phyloP scores from a whole-genome alignment of 345 rosid genomes.

The Streptanthus diversifolius region DNA sequence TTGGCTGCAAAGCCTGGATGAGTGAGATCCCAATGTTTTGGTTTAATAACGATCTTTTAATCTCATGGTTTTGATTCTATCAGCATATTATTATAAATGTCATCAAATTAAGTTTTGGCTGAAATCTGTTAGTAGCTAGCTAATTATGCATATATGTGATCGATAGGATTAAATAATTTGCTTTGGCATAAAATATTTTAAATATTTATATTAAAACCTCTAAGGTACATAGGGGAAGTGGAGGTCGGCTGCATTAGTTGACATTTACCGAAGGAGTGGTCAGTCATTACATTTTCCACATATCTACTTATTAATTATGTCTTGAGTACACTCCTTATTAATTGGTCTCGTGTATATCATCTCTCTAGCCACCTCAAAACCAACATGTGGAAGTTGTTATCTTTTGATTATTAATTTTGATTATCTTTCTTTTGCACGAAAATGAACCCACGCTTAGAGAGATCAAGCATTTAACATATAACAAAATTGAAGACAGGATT shows the following conservation, averaged over 20 bases:
- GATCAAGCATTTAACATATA: background rate
- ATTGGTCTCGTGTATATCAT: background rate
- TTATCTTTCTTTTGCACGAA: background rate
- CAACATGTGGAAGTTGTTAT: background rate
- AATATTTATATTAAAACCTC: background rate
- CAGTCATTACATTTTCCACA: slow-evolving; percentile 30
- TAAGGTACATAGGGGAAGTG: slow-evolving; percentile 24
- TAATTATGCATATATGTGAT: background rate
- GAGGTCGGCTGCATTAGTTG: slow-evolving; percentile 36
- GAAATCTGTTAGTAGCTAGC: background rate
- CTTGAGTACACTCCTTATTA: slow-evolving; percentile 10
- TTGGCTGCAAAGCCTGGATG: background rate
- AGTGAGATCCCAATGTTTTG: background rate
- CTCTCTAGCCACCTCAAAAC: background rate
- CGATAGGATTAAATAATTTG: background rate
- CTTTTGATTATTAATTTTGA: background rate
- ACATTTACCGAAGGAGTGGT: slow-evolving; percentile 30
- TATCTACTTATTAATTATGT: slow-evolving; percentile 20
- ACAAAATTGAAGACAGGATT: background rate
- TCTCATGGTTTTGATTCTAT: background rate
- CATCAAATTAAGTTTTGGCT: background rate
- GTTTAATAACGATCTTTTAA: background rate
- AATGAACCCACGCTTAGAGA: background rate
- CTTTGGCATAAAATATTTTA: background rate
- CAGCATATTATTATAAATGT: background rate